These are phyloP conservation scores for Somion occarium DNA, from an alignment of 1,284 basidiomycete species.

Conservation along the genomic window DNA sequence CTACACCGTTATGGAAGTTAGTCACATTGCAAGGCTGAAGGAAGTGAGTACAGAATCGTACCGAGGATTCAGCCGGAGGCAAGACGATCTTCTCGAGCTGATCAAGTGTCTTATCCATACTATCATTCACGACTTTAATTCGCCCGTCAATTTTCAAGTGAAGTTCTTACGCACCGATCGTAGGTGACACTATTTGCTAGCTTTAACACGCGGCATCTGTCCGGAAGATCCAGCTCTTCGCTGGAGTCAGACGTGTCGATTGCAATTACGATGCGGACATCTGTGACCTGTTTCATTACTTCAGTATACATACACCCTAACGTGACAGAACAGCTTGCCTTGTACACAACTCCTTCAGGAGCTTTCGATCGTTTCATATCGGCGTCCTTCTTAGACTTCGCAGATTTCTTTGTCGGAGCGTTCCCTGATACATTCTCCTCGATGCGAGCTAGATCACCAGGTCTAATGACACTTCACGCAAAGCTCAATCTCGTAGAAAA, in stretches of 20 bases:
- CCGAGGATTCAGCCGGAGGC: conserved; percentile 25
- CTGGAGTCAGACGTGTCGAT: conserved; percentile 54
- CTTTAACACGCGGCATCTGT: conserved; percentile 80
- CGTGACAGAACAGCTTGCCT: conserved; percentile 35
- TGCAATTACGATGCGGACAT: conserved; percentile 74
- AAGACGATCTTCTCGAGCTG: conserved; percentile 49
- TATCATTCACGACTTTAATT: conserved; percentile 26
- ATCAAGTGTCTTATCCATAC: conserved; percentile 80
- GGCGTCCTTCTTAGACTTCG: conserved; percentile 38
- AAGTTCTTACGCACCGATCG: conserved; percentile 69
- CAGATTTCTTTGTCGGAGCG: conserved; percentile 32
- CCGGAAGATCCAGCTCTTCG: conserved; percentile 76
- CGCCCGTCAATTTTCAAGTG: too few relatives aligned
- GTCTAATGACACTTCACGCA: conserved; percentile 16
- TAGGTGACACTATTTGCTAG: conserved; percentile 90
- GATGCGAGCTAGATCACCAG: conserved; percentile 79
- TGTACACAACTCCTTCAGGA: conserved; percentile 80
- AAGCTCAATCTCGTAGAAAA: conserved; percentile 10
- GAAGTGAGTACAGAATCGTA: conserved; percentile 29
- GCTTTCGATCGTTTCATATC: conserved; percentile 30
- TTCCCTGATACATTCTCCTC: conserved; percentile 57
- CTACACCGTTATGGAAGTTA: background rate
- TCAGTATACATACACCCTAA: background rate
- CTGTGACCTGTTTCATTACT: conserved; percentile 51
- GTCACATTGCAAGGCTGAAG: background rate